A percentile compares a stretch with the other conserved stretches of the same genome.
phyloP scores from a whole-genome alignment of 73 alveolate species.

The Paramecium octaurelia region DNA sequence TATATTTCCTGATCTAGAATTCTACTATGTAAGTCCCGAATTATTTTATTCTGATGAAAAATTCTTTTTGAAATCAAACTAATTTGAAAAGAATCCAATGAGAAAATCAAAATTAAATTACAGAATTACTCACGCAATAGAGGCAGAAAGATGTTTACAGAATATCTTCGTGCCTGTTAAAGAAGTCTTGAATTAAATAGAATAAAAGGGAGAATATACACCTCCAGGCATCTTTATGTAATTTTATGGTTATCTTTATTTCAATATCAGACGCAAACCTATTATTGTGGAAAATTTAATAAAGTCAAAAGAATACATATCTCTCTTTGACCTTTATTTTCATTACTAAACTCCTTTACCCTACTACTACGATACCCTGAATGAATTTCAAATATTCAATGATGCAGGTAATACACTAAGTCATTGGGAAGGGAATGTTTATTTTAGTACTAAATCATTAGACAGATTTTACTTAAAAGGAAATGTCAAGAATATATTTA shows the following conservation, averaged over 20 bases:
- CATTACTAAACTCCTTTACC: background rate
- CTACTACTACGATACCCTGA: background rate
- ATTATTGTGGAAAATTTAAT: background rate
- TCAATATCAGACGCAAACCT: conserved; percentile 20
- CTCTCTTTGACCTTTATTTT: conserved; percentile 30
- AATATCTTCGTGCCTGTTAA: conserved; percentile 26
- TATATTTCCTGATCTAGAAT: conserved; percentile 20
- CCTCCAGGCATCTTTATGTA: conserved; percentile 41
- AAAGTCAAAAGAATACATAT: background rate
- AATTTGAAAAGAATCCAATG: background rate
- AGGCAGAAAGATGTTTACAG: conserved; percentile 35
- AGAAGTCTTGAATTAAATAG: background rate
- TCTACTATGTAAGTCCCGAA: background rate
- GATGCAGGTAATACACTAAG: background rate
- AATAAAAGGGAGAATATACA: background rate
- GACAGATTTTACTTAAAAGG: conserved; percentile 23
- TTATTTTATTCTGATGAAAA: conserved; percentile 2
- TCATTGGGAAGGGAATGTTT: conserved; percentile 34
- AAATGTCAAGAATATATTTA: conserved; percentile 1
- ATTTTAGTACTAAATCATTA: background rate
- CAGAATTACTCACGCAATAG: conserved; percentile 36
- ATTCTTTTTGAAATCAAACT: background rate
- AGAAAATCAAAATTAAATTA: background rate
- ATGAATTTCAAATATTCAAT: background rate
- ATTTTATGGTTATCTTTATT: conserved; percentile 36